Evolutionary conservation across 2,329 filamentous ascomycete genomes (phyloP).

Genomic region (Botrytis pseudocinerea): DNA sequence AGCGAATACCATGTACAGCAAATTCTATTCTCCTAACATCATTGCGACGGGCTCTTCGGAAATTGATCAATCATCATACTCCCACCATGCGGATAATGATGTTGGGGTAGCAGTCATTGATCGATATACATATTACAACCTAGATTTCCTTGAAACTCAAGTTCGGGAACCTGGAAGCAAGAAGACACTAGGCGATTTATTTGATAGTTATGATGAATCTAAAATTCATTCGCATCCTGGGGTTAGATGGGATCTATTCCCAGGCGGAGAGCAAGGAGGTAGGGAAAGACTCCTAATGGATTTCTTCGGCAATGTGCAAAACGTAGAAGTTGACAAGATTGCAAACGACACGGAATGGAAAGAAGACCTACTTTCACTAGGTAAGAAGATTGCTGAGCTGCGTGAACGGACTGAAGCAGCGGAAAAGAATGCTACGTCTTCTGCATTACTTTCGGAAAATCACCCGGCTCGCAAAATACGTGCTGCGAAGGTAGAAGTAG

Average conservation of each 20-base stretch:
- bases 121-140: constrained; percentile 96
- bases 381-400: constrained; percentile 61
- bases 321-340: constrained; percentile 75
- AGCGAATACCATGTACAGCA: constrained; percentile 98
- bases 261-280: constrained; percentile 74
- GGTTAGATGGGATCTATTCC: constrained; percentile 93
- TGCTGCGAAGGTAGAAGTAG: constrained; percentile 61
- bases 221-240: constrained; percentile 95
- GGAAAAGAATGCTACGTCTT: constrained; percentile 35
- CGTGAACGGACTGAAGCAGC: constrained; percentile 43
- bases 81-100: constrained; percentile 96
- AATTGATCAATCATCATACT: constrained; percentile 94
- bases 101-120: constrained; percentile 98
- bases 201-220: constrained; percentile 91
- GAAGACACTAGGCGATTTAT: constrained; percentile 87
- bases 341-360: constrained; percentile 56
- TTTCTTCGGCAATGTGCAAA: constrained; percentile 98
- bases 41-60: constrained; percentile 96
- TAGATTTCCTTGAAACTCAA: constrained; percentile 92
- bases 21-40: constrained; percentile 97
- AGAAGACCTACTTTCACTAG: constrained; percentile 77
- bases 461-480: constrained; percentile 44
- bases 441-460: constrained; percentile 26
- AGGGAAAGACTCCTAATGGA: constrained; percentile 84
- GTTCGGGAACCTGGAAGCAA: constrained; percentile 84